These are phyloP conservation scores for Eragrostis curvula DNA, from an alignment of 176 grass and related monocot species.

Conservation along the genomic window DNA sequence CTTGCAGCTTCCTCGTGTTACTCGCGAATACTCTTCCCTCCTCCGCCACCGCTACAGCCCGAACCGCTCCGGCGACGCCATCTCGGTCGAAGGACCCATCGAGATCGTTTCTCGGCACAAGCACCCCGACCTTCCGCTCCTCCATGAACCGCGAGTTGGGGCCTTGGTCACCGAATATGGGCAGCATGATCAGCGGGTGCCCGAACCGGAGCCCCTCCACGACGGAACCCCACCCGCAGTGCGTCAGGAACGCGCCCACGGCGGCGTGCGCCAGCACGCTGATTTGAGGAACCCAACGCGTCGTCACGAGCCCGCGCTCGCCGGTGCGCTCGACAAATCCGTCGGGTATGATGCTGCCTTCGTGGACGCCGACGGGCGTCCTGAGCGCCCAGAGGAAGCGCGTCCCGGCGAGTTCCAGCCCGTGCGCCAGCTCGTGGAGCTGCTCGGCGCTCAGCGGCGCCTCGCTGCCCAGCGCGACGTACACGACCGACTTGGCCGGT, in stretches of 20 bases:
- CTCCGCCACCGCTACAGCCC: background rate
- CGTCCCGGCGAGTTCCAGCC: slow-evolving; percentile 30
- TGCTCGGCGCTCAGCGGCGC: background rate
- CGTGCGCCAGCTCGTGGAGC: slow-evolving; percentile 36
- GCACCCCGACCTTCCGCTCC: slow-evolving; percentile 23
- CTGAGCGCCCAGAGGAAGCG: slow-evolving; percentile 54
- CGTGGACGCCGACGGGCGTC: background rate
- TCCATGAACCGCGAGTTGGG: slow-evolving; percentile 28
- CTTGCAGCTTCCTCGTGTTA: background rate
- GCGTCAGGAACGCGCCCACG: slow-evolving; percentile 58
- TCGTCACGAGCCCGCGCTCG: slow-evolving; percentile 2
- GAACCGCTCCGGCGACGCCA: background rate
- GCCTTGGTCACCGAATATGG: slow-evolving; percentile 38
- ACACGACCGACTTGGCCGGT: slow-evolving; percentile 26
- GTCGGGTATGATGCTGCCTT: background rate
- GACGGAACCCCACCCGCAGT: slow-evolving; percentile 59
- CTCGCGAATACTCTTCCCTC: background rate
- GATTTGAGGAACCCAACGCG: slow-evolving; percentile 51
- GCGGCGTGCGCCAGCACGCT: slow-evolving; percentile 40
- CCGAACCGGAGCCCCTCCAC: slow-evolving; percentile 45
- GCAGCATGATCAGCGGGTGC: slow-evolving; percentile 49
- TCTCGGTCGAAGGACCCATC: background rate
- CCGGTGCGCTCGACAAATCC: slow-evolving; percentile 20
- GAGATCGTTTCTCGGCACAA: background rate
- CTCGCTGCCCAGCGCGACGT: slow-evolving; percentile 48